Conservation (phyloP, 257 asterid genomes). For the Nicotiana otophora region DNA sequence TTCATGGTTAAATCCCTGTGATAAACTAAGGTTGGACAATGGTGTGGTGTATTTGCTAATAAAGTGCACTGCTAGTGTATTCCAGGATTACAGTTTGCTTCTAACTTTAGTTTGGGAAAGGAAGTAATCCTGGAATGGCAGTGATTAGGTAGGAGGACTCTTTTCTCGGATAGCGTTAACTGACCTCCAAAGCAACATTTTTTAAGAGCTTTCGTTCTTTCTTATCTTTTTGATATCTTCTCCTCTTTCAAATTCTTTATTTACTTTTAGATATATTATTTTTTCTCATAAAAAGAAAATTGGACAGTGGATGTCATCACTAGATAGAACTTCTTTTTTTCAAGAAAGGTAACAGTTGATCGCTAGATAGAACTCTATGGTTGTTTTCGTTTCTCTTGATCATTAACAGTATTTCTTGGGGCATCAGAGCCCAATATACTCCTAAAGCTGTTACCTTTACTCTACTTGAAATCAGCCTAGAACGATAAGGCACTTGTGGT, state of each 20-base stretch:
- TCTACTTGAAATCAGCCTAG: too few relatives aligned
- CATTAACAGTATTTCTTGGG: too few relatives aligned
- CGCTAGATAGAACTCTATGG: too few relatives aligned
- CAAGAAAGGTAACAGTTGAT: too few relatives aligned
- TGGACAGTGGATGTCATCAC: not conserved
- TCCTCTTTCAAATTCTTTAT: not conserved
- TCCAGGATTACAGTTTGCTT: not conserved
- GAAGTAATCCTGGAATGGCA: not conserved
- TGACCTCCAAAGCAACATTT: not conserved
- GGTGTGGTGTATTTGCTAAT: not conserved
- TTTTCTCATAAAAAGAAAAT: not conserved
- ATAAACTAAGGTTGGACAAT: not conserved
- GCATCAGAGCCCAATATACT: too few relatives aligned
- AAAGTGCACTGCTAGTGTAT: not conserved
- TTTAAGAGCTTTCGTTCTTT: not conserved
- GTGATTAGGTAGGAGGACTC: not conserved
- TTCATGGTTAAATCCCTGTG: not conserved
- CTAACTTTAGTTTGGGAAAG: not conserved
- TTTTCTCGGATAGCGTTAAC: not conserved
- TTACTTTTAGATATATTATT: not conserved
- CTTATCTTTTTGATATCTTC: not conserved
- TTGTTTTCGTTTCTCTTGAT: too few relatives aligned
- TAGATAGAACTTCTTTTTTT: too few relatives aligned
- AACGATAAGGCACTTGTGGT: not conserved
- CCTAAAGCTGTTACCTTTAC: too few relatives aligned